Evolutionary conservation across 176 grass and related monocot genomes (phyloP).

Genomic region (Rhipidocladum racemiflorum): DNA sequence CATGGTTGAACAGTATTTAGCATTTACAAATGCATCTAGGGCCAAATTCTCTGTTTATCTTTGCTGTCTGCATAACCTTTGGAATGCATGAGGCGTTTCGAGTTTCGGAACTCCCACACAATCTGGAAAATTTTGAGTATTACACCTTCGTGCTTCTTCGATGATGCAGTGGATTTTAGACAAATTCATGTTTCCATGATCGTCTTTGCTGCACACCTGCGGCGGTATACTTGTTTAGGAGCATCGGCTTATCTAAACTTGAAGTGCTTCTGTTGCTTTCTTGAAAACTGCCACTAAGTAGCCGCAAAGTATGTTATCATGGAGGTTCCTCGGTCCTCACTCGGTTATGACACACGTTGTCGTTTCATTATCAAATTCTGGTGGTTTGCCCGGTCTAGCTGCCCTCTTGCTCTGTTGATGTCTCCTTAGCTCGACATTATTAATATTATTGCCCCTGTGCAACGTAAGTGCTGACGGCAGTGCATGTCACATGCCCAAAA

Average conservation of each 20-base stretch:
- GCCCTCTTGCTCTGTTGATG: slow-evolving; percentile 3
- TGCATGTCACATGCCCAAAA: slow-evolving; percentile 1
- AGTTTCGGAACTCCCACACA: not conserved
- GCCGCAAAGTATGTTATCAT: not conserved
- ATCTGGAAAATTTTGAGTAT: not conserved
- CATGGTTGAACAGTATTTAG: not conserved
- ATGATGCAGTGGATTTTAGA: not conserved
- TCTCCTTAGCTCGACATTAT: not conserved
- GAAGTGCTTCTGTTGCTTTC: not conserved
- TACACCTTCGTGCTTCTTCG: slow-evolving; percentile 8
- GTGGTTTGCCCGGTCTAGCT: not conserved
- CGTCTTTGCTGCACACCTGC: not conserved
- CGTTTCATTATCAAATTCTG: not conserved
- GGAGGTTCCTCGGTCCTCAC: not conserved
- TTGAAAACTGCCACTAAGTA: not conserved
- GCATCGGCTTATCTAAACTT: not conserved
- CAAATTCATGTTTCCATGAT: not conserved
- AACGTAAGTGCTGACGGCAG: slow-evolving; percentile 40
- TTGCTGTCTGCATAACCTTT: not conserved
- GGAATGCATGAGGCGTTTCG: not conserved
- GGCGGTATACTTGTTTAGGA: not conserved
- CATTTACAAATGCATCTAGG: not conserved
- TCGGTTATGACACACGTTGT: not conserved
- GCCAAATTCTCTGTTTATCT: not conserved
- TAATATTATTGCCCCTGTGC: not conserved